phyloP scores from a whole-genome alignment of 352 stramenopile genomes.

The Globisporangium orthogonon region DNA sequence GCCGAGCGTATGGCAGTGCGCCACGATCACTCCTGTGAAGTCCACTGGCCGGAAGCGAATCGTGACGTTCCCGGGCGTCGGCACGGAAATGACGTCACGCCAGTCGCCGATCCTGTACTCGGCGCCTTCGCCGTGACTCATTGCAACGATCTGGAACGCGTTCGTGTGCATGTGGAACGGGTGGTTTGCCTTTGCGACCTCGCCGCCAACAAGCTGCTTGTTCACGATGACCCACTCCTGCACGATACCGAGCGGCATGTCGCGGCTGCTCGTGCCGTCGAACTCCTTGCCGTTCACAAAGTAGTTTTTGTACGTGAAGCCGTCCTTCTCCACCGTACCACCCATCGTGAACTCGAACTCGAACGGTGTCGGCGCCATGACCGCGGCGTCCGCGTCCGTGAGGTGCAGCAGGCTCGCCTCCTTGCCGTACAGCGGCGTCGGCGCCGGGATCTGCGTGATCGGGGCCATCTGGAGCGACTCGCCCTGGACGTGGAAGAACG shows the following conservation, averaged over 20 bases:
- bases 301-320: conserved; percentile 68
- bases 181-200: conserved; percentile 55
- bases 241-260: conserved; percentile 46
- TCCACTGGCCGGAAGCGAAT: conserved; percentile 73
- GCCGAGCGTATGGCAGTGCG: conserved; percentile 76
- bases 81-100: conserved; percentile 74
- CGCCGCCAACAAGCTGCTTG: conserved; percentile 31
- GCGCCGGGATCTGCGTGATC: conserved; percentile 25
- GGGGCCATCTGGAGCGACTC: conserved; percentile 21
- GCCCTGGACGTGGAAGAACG: conserved; percentile 51
- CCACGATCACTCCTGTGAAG: conserved; percentile 48
- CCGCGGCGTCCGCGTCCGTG: conserved; percentile 17
- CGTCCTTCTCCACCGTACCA: conserved; percentile 36
- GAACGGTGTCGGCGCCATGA: conserved; percentile 33
- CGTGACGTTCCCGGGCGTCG: conserved; percentile 70
- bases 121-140: conserved; percentile 54
- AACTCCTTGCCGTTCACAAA: conserved; percentile 66
- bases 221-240: conserved; percentile 79
- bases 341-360: conserved; percentile 56
- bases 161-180: conserved; percentile 86
- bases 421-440: conserved; percentile 32
- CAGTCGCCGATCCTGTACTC: conserved; percentile 79
- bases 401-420: conserved; percentile 33
- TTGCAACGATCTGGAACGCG: conserved; percentile 72
- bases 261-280: conserved; percentile 32